phyloP scores from a whole-genome alignment of 2,329 filamentous ascomycete genomes.

The Nemania sp. region DNA sequence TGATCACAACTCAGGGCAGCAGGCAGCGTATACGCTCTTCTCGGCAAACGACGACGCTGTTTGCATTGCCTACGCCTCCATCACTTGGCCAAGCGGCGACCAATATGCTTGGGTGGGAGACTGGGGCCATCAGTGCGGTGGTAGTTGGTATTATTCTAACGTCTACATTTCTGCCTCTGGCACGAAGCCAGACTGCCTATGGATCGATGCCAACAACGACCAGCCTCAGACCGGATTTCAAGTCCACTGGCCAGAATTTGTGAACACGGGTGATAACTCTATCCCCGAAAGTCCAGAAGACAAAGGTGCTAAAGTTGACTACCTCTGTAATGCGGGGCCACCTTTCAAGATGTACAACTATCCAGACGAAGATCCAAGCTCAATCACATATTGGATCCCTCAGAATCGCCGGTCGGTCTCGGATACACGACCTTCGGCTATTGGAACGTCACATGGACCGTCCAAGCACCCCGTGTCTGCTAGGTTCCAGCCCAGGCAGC shows the following conservation, averaged over 20 bases:
- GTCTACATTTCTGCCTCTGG: constrained; percentile 22
- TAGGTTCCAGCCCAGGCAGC: constrained; percentile 13
- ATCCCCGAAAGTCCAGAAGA: constrained; percentile 7
- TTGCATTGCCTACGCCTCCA: constrained; percentile 32
- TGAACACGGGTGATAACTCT: constrained; percentile 1
- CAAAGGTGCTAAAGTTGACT: constrained; percentile 24
- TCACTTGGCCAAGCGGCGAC: constrained; percentile 29
- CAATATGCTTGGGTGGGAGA: constrained; percentile 35
- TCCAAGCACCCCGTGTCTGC: constrained; percentile 24
- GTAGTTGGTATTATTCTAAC: constrained; percentile 35
- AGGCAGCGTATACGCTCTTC: constrained; percentile 37
- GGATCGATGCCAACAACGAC: constrained; percentile 35
- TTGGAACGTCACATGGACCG: constrained; percentile 7
- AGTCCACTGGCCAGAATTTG: constrained; percentile 40
- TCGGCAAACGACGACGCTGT: constrained; percentile 36
- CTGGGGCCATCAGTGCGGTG: constrained; percentile 35
- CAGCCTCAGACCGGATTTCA: constrained; percentile 39
- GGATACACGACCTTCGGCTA: not conserved
- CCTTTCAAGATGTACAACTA: constrained; percentile 30
- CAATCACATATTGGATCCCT: constrained; percentile 26
- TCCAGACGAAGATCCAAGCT: constrained; percentile 25
- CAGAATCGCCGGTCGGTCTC: constrained; percentile 11
- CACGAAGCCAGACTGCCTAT: constrained; percentile 31
- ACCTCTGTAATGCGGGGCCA: constrained; percentile 28
- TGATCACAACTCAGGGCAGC: constrained; percentile 22